Evolutionary conservation across 805 yeast genomes (phyloP).

Genomic region (Pichia nakasei): DNA sequence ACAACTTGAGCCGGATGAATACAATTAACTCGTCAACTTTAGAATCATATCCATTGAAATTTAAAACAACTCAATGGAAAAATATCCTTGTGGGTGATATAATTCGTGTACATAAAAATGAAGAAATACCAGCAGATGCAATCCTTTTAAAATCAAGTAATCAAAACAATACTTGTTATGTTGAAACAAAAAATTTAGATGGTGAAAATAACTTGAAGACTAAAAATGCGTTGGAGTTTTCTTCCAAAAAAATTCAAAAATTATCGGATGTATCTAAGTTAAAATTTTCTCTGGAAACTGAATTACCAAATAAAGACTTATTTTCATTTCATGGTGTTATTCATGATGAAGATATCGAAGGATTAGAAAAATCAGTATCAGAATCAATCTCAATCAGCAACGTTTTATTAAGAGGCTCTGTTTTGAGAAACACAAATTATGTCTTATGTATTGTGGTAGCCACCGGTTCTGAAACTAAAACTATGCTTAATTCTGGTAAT

Average conservation of each 20-base stretch:
- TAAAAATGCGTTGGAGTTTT: constrained; percentile 45
- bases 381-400: constrained; percentile 60
- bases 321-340: constrained; percentile 59
- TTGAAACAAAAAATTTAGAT: constrained; percentile 64
- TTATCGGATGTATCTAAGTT: constrained; percentile 51
- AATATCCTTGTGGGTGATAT: constrained; percentile 66
- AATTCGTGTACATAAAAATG: constrained; percentile 60
- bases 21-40: constrained; percentile 16
- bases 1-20: not conserved
- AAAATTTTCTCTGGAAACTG: constrained; percentile 57
- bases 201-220: constrained; percentile 71
- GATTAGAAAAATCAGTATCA: constrained; percentile 21
- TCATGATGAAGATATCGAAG: constrained; percentile 23
- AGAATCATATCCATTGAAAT: constrained; percentile 23
- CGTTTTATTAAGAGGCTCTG: constrained; percentile 61
- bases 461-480: constrained; percentile 70
- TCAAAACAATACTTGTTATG: constrained; percentile 54
- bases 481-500: constrained; percentile 68
- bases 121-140: constrained; percentile 73
- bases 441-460: constrained; percentile 65
- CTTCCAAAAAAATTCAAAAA: constrained; percentile 39
- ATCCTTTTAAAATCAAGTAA: constrained; percentile 59
- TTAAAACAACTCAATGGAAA: constrained; percentile 43
- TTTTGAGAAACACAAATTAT: constrained; percentile 71
- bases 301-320: constrained; percentile 59